Evolutionary conservation across 2,329 filamentous ascomycete species (phyloP).

Genomic region (Scorias spongiosa): DNA sequence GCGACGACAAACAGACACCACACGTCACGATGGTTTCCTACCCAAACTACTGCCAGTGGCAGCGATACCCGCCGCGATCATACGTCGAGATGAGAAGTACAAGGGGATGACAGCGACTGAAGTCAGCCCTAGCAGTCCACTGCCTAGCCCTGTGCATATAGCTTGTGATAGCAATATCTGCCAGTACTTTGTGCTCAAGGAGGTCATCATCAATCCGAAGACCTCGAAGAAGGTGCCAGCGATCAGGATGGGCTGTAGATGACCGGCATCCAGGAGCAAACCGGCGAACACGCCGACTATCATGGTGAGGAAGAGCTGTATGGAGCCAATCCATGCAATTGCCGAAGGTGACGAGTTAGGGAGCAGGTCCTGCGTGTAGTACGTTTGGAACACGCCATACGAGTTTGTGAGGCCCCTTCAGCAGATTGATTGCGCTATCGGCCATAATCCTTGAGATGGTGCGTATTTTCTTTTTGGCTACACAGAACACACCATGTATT

Average conservation of each 20-base stretch:
- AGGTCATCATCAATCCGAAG: constrained; percentile 6
- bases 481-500: too few species aligned
- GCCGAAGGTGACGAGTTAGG: constrained; percentile 18
- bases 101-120: constrained; percentile 1
- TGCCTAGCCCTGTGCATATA: constrained; percentile 3
- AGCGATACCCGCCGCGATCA: constrained; percentile 2
- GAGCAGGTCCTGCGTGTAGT: constrained; percentile 20
- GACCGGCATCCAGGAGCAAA: constrained; percentile 24
- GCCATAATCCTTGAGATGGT: too few species aligned
- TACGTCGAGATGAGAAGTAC: constrained; percentile 3
- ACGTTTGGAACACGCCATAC: constrained; percentile 28
- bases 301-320: constrained; percentile 29
- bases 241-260: constrained; percentile 3
- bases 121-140: constrained; percentile 1
- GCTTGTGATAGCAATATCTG: constrained; percentile 5
- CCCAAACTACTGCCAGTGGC: constrained; percentile 7
- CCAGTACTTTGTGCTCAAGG: constrained; percentile 4
- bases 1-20: neutral
- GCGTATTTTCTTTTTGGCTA: too few species aligned
- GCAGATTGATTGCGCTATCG: neutral
- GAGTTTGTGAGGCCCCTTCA: constrained; percentile 15
- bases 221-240: constrained; percentile 1
- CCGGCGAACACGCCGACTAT: constrained; percentile 24
- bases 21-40: neutral
- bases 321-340: constrained; percentile 34